Conservation (phyloP, 345 rosid genomes). For the Sisymbrium altissimum region DNA sequence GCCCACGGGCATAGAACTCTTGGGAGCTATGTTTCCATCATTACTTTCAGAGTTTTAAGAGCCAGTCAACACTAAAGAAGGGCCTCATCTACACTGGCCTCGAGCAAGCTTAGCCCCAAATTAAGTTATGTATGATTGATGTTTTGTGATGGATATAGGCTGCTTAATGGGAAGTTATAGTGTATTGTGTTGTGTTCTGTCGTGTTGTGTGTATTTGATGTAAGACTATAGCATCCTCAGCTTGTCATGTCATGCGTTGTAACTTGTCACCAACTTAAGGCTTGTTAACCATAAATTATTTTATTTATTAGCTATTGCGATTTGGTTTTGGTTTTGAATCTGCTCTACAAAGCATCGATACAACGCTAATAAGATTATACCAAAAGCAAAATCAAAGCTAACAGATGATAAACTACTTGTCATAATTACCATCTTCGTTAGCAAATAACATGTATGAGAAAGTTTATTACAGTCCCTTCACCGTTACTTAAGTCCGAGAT, state of each 20-base stretch:
- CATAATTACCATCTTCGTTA: neutral
- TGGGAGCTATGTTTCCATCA: conserved; percentile 15
- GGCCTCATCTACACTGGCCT: neutral
- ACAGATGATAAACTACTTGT: neutral
- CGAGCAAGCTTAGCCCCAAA: conserved; percentile 11
- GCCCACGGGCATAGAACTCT: neutral
- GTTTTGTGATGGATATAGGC: conserved; percentile 28
- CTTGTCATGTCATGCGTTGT: conserved; percentile 12
- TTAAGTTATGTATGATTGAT: conserved; percentile 23
- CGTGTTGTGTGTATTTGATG: conserved; percentile 25
- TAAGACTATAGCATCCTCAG: conserved; percentile 14
- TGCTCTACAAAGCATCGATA: neutral
- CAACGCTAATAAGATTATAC: neutral
- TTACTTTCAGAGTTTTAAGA: neutral
- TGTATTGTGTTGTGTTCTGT: conserved; percentile 29
- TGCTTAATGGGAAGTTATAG: conserved; percentile 26
- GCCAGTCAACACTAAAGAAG: conserved; percentile 16
- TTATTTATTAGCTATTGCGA: conserved; percentile 8
- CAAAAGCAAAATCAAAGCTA: neutral
- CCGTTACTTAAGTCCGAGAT: no score
- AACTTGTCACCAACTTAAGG: conserved; percentile 17
- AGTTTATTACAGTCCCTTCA: no score
- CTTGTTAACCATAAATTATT: conserved; percentile 6
- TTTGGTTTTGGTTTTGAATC: conserved; percentile 14
- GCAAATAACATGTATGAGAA: neutral